Evolutionary conservation across 2,329 filamentous ascomycete species (phyloP).

Genomic region (Apiospora hydei): DNA sequence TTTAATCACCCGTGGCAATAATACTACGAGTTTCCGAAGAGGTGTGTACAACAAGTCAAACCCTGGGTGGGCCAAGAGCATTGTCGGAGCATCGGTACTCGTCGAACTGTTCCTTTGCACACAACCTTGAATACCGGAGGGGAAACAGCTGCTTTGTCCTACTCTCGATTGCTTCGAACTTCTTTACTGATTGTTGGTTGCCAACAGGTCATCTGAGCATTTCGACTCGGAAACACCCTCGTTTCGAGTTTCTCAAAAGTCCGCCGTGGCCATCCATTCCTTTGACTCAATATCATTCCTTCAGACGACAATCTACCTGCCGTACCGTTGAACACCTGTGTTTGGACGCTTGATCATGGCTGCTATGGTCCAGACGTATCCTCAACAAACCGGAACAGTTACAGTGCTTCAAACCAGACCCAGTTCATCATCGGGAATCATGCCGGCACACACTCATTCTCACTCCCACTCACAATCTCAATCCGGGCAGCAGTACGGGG

Average conservation of each 20-base stretch:
- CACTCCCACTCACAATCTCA: constrained; percentile 39
- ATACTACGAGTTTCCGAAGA: constrained; percentile 19
- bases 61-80: not conserved
- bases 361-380: constrained; percentile 82
- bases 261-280: constrained; percentile 8
- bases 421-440: constrained; percentile 67
- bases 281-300: constrained; percentile 5
- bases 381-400: constrained; percentile 76
- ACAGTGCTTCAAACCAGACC: constrained; percentile 80
- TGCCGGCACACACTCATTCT: constrained; percentile 54
- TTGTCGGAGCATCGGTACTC: not conserved
- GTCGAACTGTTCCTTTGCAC: not conserved
- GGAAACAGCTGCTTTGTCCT: constrained; percentile 7
- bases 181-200: constrained; percentile 8
- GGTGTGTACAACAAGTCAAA: constrained; percentile 9
- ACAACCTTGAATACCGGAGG: not conserved
- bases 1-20: constrained; percentile 10
- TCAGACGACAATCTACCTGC: constrained; percentile 10
- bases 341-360: constrained; percentile 67
- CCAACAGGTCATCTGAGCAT: not conserved
- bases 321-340: constrained; percentile 1
- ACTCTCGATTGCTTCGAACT: not conserved
- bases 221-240: not conserved
- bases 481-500: constrained; percentile 55
- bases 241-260: constrained; percentile 14